Evolutionary conservation across 768 basidiomycete genomes (phyloP).

Genomic region (Termitomyces titanicus): DNA sequence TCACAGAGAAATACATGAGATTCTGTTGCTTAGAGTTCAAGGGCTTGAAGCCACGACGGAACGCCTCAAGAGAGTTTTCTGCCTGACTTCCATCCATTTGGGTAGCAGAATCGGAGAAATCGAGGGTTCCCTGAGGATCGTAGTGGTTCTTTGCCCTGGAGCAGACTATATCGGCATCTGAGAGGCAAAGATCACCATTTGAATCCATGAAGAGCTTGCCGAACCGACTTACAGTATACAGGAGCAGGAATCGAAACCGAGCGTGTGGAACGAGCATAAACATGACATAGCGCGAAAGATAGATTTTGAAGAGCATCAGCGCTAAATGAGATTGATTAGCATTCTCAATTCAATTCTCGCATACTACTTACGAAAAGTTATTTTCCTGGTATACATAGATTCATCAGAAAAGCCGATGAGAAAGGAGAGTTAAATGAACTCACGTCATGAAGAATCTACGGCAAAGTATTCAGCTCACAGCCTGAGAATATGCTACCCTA

Average conservation of each 20-base stretch:
- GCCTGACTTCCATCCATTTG: slow-evolving; percentile 38
- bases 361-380: slow-evolving; percentile 48
- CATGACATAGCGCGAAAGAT: slow-evolving; percentile 57
- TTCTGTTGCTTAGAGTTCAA: slow-evolving; percentile 46
- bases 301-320: slow-evolving; percentile 60
- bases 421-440: slow-evolving; percentile 13
- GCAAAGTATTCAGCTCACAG: neutral
- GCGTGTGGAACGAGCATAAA: slow-evolving; percentile 70
- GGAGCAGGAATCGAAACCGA: slow-evolving; percentile 83
- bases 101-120: slow-evolving; percentile 59
- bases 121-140: slow-evolving; percentile 53
- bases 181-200: neutral
- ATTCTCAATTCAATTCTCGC: neutral
- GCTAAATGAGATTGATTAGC: slow-evolving; percentile 22
- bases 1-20: slow-evolving; percentile 47
- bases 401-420: neutral
- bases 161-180: slow-evolving; percentile 42
- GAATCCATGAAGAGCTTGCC: neutral
- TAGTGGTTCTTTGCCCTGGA: slow-evolving; percentile 80
- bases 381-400: slow-evolving; percentile 42
- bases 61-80: slow-evolving; percentile 42
- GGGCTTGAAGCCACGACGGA: slow-evolving; percentile 51
- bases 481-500: neutral
- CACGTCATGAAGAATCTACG: slow-evolving; percentile 41
- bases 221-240: slow-evolving; percentile 60